These are phyloP conservation scores for Coprinellus micaceus DNA, from an alignment of 768 basidiomycete species.

Conservation along the genomic window DNA sequence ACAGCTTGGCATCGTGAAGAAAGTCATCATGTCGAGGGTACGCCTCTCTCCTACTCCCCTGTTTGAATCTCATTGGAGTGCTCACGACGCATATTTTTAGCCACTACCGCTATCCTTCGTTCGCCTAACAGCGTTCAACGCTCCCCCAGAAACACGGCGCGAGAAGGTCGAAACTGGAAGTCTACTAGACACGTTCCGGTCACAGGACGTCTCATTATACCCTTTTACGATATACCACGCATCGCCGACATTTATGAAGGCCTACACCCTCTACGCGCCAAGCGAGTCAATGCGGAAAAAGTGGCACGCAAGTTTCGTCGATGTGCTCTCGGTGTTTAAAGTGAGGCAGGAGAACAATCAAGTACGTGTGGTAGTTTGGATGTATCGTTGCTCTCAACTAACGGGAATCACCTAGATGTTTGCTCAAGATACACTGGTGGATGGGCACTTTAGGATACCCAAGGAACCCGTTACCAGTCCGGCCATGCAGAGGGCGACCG, in stretches of 20 bases:
- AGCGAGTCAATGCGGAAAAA: constrained; percentile 55
- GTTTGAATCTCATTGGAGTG: not conserved
- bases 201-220: constrained; percentile 53
- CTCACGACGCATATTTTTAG: constrained; percentile 34
- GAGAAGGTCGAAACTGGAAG: constrained; percentile 58
- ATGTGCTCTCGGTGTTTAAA: constrained; percentile 61
- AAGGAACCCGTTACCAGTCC: constrained; percentile 26
- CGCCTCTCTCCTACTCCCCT: constrained; percentile 17
- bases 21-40: constrained; percentile 65
- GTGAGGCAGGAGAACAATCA: constrained; percentile 68
- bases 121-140: constrained; percentile 63
- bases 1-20: constrained; percentile 42
- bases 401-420: constrained; percentile 52
- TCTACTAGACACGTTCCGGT: constrained; percentile 53
- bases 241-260: constrained; percentile 46
- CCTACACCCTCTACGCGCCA: constrained; percentile 70
- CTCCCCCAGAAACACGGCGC: constrained; percentile 56
- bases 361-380: constrained; percentile 35
- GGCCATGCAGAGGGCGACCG: constrained; percentile 35
- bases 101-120: constrained; percentile 79
- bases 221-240: constrained; percentile 80
- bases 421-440: constrained; percentile 53
- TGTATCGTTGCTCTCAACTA: constrained; percentile 12
- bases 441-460: constrained; percentile 56
- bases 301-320: constrained; percentile 59